A percentile compares a stretch with the other conserved stretches of the same genome.
These are phyloP conservation scores for Saussurea involucrata DNA, from an alignment of 129 eudicot genomes.

Conservation along the genomic window DNA sequence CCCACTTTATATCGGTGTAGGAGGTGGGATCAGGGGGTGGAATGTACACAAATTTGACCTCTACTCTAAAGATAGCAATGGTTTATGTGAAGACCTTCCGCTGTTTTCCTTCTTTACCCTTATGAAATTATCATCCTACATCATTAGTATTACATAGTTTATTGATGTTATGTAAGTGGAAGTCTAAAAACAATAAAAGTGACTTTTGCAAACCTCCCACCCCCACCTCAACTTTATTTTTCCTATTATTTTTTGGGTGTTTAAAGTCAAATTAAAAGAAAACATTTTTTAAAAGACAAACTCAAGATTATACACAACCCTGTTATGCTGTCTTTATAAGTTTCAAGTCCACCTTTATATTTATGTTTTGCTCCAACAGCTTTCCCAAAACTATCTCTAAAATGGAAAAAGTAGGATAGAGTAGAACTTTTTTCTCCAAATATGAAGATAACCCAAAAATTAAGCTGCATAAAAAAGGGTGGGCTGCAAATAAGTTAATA, in stretches of 20 bases:
- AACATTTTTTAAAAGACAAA: background rate
- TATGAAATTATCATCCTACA: background rate
- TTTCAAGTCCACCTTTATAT: constrained; percentile 22
- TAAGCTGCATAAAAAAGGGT: too few species aligned
- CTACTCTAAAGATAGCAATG: background rate
- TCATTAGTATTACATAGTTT: background rate
- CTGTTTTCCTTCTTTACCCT: background rate
- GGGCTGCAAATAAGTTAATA: too few species aligned
- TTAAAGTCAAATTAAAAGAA: background rate
- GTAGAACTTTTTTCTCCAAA: too few species aligned
- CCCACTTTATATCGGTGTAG: background rate
- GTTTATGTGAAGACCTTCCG: background rate
- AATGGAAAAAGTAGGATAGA: too few species aligned
- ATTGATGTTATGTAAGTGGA: background rate
- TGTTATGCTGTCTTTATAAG: constrained; percentile 32
- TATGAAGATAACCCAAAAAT: too few species aligned
- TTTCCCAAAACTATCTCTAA: too few species aligned
- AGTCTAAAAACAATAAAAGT: background rate
- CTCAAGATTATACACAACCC: constrained; percentile 6
- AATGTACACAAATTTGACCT: background rate
- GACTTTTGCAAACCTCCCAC: background rate
- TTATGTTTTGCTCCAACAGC: constrained; percentile 22
- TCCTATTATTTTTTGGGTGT: background rate
- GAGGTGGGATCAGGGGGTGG: background rate
- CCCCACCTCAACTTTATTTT: background rate